Conservation (phyloP, 495 filamentous ascomycete species). For the Daldinia concentrica region DNA sequence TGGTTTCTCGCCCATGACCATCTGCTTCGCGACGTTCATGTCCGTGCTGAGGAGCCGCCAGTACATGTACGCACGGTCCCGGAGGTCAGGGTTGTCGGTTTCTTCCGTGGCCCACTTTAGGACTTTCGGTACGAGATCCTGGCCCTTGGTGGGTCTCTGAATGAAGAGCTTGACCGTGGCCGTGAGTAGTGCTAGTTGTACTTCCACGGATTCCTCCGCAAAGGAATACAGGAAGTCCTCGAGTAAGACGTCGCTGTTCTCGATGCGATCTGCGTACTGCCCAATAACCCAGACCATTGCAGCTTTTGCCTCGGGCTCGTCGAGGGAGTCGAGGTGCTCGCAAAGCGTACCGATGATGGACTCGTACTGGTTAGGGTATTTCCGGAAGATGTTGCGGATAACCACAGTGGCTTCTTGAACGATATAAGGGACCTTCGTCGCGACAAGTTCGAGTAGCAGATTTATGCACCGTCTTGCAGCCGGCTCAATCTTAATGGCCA, state of each 20-base stretch:
- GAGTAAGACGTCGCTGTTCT: conserved; percentile 91
- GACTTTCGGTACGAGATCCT: conserved; percentile 92
- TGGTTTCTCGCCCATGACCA: conserved; percentile 98
- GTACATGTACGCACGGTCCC: conserved; percentile 98
- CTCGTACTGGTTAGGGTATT: conserved; percentile 98
- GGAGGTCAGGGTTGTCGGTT: conserved; percentile 96
- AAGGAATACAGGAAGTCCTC: conserved; percentile 96
- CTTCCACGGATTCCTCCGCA: conserved; percentile 91
- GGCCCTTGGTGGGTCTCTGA: conserved; percentile 92
- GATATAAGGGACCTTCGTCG: conserved; percentile 99
- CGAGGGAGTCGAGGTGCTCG: conserved; percentile 94
- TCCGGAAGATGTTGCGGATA: conserved; percentile 98
- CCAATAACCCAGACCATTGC: conserved; percentile 99
- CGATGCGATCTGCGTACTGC: conserved; percentile 95
- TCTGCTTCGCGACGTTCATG: conserved; percentile 81
- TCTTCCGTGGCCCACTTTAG: conserved; percentile 99
- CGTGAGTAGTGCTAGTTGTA: conserved; percentile 92
- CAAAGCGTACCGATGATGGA: conserved; percentile 95
- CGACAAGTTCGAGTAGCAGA: conserved; percentile 88
- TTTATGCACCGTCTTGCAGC: conserved; percentile 91
- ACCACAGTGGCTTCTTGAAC: conserved; percentile 99
- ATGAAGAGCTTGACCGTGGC: conserved; percentile 99
- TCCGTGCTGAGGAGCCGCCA: conserved; percentile 97
- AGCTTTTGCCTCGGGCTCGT: conserved; percentile 98
- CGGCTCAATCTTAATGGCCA: conserved; percentile 99